Evolutionary conservation across 1,284 basidiomycete species (phyloP).

Genomic region (Cryptococcus jaspeensis): DNA sequence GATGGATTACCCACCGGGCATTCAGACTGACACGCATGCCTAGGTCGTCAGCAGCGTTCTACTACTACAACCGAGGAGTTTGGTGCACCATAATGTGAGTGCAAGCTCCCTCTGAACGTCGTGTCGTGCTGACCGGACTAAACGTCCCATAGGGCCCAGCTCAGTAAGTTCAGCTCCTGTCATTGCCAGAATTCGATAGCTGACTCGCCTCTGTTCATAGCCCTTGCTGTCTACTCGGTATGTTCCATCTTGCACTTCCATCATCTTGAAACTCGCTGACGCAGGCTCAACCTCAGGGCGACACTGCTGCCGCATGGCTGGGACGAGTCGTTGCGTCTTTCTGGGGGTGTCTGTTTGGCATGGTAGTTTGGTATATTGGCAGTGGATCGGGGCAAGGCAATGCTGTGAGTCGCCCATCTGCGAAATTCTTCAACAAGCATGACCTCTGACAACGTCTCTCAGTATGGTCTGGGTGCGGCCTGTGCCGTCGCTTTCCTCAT

Average conservation of each 20-base stretch:
- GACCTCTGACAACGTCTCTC: neutral
- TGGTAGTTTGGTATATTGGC: constrained; percentile 62
- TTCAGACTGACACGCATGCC: no score
- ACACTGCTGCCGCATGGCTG: constrained; percentile 68
- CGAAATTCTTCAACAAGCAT: no score
- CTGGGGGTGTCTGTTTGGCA: constrained; percentile 66
- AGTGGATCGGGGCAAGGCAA: constrained; percentile 65
- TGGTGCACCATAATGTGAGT: constrained; percentile 44
- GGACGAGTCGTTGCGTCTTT: constrained; percentile 67
- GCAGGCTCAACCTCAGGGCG: constrained; percentile 63
- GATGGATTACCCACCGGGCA: neutral
- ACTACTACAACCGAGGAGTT: constrained; percentile 46
- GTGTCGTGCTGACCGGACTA: neutral
- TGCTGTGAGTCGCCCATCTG: constrained; percentile 41
- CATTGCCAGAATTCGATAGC: neutral
- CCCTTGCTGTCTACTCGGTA: constrained; percentile 33
- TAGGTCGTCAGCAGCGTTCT: constrained; percentile 40
- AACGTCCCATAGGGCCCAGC: constrained; percentile 33
- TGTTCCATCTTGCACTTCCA: neutral
- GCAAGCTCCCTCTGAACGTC: neutral
- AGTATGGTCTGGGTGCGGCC: constrained; percentile 69
- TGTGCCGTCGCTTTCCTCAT: constrained; percentile 68
- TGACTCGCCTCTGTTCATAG: constrained; percentile 7
- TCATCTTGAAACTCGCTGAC: constrained; percentile 55
- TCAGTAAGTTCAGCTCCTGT: constrained; percentile 21